Evolutionary conservation across 306 rosid species (phyloP).

Genomic region (Citrullus amarus): DNA sequence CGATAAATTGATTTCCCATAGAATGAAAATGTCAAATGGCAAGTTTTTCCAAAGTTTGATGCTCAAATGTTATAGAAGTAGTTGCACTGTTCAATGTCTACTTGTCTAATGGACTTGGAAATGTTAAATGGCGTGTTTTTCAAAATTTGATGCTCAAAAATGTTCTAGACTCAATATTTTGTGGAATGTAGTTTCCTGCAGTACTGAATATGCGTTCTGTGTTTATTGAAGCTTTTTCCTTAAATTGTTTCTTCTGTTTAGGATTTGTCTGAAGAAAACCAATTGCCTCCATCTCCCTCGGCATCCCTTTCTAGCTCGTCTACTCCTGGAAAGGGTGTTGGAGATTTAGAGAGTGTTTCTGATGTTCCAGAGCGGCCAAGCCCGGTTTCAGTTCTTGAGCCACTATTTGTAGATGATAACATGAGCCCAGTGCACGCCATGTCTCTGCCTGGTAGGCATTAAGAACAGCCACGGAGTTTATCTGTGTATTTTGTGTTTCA

Average conservation of each 20-base stretch:
- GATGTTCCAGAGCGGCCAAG: conserved; percentile 64
- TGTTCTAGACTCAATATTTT: not conserved
- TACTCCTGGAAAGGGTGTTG: conserved; percentile 23
- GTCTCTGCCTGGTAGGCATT: conserved; percentile 34
- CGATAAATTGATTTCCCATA: not conserved
- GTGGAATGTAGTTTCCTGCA: not conserved
- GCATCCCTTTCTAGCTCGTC: conserved; percentile 37
- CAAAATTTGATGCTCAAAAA: not conserved
- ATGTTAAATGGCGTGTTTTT: not conserved
- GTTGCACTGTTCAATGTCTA: not conserved
- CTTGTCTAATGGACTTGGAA: not conserved
- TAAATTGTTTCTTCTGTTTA: conserved; percentile 5
- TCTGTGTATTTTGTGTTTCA: not conserved
- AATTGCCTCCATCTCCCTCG: conserved; percentile 29
- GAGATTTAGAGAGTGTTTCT: conserved; percentile 28
- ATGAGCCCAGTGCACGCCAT: conserved; percentile 27
- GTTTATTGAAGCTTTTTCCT: not conserved
- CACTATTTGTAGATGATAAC: conserved; percentile 49
- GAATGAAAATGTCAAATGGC: not conserved
- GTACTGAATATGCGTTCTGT: not conserved
- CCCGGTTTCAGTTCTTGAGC: conserved; percentile 84
- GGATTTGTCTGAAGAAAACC: conserved; percentile 40
- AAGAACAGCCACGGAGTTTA: conserved; percentile 1
- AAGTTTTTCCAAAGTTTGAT: not conserved
- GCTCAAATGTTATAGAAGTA: not conserved